Base-by-base conservation (phyloP, 208 protist genomes). In the Hexamita inflata region DNA sequence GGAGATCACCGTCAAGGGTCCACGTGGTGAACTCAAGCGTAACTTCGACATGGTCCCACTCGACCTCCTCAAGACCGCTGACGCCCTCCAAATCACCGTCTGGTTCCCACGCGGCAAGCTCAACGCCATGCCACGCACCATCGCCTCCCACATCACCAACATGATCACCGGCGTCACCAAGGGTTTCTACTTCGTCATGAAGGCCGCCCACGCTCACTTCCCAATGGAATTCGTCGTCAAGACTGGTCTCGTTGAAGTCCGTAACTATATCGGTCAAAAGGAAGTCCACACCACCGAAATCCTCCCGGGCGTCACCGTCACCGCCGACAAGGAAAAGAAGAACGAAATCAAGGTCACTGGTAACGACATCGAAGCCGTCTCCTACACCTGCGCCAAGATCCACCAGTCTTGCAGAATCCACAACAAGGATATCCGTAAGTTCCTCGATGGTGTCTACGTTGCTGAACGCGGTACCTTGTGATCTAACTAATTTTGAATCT, bases 401-500 rank as follows among this genome's bases (percentile, higher is more conserved):
- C 91, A 96, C 77, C 84, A 95, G 84, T 85, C 90, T 66, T 90
- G 86, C 81, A 30, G 34, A 0, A 77, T 93, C 64, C 93, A 90
- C 85, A 90, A 94, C 76, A 98, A 98, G 89, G 96, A 99, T 97
- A 98, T 98, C 86, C 91, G 96, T 88, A 98, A 98, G 91, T 99
- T 98, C 92, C 85, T 99, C 19, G 96, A 99, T 86, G 96, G 96
- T 90, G 91, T 98, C 83, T 99, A 97, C 84, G 92, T 97, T 39
- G 89, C 88, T 82, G 90, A 92, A 65, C 95, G 93, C 86, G 89
- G 88, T n/a, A n/a, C n/a, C n/a, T n/a, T n/a, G n/a, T n/a, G n/a
- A n/a, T n/a, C n/a, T n/a, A n/a, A n/a, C n/a, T n/a, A n/a, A n/a
- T n/a, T n/a, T n/a, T n/a, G n/a, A n/a, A n/a, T n/a, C n/a, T n/a